Base-by-base conservation (phyloP, 257 asterid genomes). In the Solanum chiquidenum region DNA sequence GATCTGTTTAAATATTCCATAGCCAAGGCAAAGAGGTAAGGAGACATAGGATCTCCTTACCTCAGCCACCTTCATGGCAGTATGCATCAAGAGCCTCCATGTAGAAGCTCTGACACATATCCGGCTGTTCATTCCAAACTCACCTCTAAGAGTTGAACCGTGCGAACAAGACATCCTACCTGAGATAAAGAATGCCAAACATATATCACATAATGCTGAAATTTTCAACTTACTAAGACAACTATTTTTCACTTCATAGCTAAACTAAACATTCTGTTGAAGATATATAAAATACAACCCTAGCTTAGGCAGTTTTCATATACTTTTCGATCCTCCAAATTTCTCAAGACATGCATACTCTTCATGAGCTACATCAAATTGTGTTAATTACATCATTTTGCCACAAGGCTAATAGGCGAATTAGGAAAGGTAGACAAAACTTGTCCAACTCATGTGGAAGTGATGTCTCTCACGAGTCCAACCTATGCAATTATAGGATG, bases 81-180 rank as follows among this genome's bases (percentile, higher is more conserved):
- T 93, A 12, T 87, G 92, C 83, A 16, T 38, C 87, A 86, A 94
- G 94, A 25, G 98, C 98, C 91, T 94, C 95, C 83, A 91, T 88
- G 89, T 94, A 93, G 76, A 86, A 86, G 20, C 96, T 92, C 92
- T 10, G 96, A 93, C 73, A 91, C 94, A 85, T 93, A 95, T 82
- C 98, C 95, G 42, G 98, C 29, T 73, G 82, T 35, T 73, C 82
- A 75, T 38, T 75, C 83, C 55, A 75, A 12, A 13, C 55, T 75
- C 4, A 75, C 52, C 83, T 75, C 55, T 12, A 37, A 75, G 33
- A 37, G 33, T 16, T 75, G 83, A 75, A 38, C 83, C 33, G 37
- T 75, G 55, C 10, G 33, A 75, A 38, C 31, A 75, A 37, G 83
- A 23, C 55, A 37, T 37, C 33, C 83, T 38, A 9, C 20, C 83